Conservation (phyloP, 768 basidiomycete species). For the Auricularia cornea region DNA sequence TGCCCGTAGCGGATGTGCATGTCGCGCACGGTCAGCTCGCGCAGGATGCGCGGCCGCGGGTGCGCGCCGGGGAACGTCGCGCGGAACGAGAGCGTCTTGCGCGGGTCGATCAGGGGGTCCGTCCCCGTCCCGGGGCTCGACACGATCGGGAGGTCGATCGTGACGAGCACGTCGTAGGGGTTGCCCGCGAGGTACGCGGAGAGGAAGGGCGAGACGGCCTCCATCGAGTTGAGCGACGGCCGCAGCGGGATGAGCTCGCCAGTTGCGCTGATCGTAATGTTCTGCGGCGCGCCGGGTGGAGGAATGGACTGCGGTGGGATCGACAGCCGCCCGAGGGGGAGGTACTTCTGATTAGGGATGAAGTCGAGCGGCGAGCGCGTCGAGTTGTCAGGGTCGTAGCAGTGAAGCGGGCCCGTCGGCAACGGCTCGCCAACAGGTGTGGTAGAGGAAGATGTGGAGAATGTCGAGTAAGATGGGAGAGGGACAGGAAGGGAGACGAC, state of each 20-base stretch:
- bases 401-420: background rate
- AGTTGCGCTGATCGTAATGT: constrained; percentile 48
- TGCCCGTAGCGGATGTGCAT: constrained; percentile 57
- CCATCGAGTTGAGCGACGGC: constrained; percentile 30
- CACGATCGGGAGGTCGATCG: constrained; percentile 45
- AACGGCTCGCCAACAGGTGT: constrained; percentile 5
- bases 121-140: constrained; percentile 28
- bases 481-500: constrained; percentile 39
- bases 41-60: constrained; percentile 56
- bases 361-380: constrained; percentile 7
- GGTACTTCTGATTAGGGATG: background rate
- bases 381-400: background rate
- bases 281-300: constrained; percentile 48
- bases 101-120: constrained; percentile 32
- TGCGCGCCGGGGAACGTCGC: constrained; percentile 57
- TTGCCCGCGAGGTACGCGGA: constrained; percentile 52
- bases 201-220: constrained; percentile 49
- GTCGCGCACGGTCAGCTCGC: constrained; percentile 62
- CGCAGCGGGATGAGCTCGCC: constrained; percentile 46
- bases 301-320: constrained; percentile 45
- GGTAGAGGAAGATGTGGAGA: background rate
- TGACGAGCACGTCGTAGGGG: constrained; percentile 2
- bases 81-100: constrained; percentile 27
- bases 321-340: constrained; percentile 43
- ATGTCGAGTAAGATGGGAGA: background rate